Evolutionary conservation across 345 rosid genomes (phyloP).

Genomic region (Punica granatum): DNA sequence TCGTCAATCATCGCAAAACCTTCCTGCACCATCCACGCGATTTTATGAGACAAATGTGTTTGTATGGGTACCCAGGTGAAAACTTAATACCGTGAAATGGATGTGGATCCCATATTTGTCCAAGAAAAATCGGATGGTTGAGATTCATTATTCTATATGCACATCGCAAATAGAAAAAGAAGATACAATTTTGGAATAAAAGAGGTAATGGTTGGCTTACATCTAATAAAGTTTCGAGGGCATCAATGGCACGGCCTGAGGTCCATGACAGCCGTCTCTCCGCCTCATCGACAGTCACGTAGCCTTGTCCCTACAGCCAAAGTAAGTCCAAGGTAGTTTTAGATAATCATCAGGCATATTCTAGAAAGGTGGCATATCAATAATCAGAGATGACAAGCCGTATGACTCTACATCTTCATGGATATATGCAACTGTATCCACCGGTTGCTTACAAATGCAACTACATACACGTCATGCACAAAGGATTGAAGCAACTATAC

Average conservation of each 20-base stretch:
- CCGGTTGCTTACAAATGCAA: too few relatives aligned
- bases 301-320: slow-evolving; percentile 63
- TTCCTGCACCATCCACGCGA: slow-evolving; percentile 38
- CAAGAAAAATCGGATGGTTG: not conserved
- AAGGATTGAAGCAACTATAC: too few relatives aligned
- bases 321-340: slow-evolving; percentile 8
- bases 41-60: slow-evolving; percentile 15
- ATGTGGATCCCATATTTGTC: not conserved
- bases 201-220: slow-evolving; percentile 20
- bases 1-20: slow-evolving; percentile 86
- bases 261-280: slow-evolving; percentile 73
- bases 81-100: not conserved
- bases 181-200: too few relatives aligned
- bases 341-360: too few relatives aligned
- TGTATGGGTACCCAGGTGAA: not conserved
- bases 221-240: slow-evolving; percentile 72
- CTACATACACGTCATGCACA: too few relatives aligned
- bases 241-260: slow-evolving; percentile 73
- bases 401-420: too few relatives aligned
- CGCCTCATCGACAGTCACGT: slow-evolving; percentile 76
- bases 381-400: too few relatives aligned
- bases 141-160: too few relatives aligned
- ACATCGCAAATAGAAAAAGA: too few relatives aligned
- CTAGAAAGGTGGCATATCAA: too few relatives aligned
- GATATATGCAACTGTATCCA: too few relatives aligned